A percentile compares a stretch with the other conserved stretches of the same genome.
phyloP scores from a whole-genome alignment of 805 yeast genomes.

The Hanseniaspora lindneri region DNA sequence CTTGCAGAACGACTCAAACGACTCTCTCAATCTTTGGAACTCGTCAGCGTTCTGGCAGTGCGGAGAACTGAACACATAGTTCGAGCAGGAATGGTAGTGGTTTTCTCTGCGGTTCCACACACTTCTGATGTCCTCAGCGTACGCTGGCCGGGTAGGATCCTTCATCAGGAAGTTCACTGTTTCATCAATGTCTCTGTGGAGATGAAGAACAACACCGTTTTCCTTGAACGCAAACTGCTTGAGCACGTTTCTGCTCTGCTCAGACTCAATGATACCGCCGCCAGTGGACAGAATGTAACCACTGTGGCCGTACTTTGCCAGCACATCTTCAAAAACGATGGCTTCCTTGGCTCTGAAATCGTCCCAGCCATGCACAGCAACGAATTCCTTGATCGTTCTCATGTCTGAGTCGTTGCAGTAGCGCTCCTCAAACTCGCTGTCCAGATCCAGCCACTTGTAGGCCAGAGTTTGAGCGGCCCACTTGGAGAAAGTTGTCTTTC shows the following conservation, averaged over 20 bases:
- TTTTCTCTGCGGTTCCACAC: conserved; percentile 77
- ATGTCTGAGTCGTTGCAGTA: conserved; percentile 25
- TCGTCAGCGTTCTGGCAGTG: conserved; percentile 49
- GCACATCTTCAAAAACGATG: conserved; percentile 40
- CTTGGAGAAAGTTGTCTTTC: conserved; percentile 74
- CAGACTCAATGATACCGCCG: conserved; percentile 85
- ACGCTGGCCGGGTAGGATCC: conserved; percentile 84
- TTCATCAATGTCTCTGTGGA: conserved; percentile 76
- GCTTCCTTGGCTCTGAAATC: conserved; percentile 62
- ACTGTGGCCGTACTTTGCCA: conserved; percentile 29
- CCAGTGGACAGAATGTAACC: conserved; percentile 82
- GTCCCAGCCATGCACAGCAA: conserved; percentile 73
- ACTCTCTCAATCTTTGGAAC: conserved; percentile 42
- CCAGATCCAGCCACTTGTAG: conserved; percentile 62
- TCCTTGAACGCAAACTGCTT: conserved; percentile 36
- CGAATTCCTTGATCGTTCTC: conserved; percentile 46
- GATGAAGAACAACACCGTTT: conserved; percentile 77
- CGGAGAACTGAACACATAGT: conserved; percentile 62
- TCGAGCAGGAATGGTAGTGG: conserved; percentile 73
- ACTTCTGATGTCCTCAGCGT: conserved; percentile 58
- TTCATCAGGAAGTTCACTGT: conserved; percentile 60
- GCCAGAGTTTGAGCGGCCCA: conserved; percentile 66
- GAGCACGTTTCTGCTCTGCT: conserved; percentile 52
- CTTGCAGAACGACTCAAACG: conserved; percentile 47
- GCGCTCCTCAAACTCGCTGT: conserved; percentile 51